These are phyloP conservation scores for Pelagomonas calceolata DNA, from an alignment of 108 stramenopile genomes.

Conservation along the genomic window DNA sequence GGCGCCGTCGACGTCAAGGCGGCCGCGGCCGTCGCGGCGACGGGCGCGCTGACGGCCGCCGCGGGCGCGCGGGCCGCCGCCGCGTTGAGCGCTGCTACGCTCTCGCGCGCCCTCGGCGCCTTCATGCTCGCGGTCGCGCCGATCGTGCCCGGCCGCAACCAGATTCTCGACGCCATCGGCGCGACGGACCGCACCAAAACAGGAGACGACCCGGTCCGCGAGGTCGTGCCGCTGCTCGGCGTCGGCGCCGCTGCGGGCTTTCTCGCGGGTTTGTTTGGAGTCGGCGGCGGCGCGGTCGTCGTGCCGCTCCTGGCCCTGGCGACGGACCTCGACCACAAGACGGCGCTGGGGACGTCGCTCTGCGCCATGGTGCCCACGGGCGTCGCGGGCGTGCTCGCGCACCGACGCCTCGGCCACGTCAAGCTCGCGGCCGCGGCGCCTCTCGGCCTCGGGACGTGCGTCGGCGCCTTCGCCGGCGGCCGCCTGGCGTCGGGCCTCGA, in stretches of 20 bases:
- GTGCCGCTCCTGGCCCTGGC: slow-evolving; percentile 63
- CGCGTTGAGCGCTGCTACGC: slow-evolving; percentile 27
- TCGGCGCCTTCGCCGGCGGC: slow-evolving; percentile 68
- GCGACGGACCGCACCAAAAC: slow-evolving; percentile 7
- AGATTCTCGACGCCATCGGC: slow-evolving; percentile 25
- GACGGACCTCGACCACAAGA: slow-evolving; percentile 67
- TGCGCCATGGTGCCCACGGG: slow-evolving; percentile 72
- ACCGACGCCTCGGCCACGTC: slow-evolving; percentile 59
- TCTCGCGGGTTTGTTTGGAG: slow-evolving; percentile 76
- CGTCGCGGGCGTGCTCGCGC: slow-evolving; percentile 56
- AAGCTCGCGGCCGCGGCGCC: slow-evolving; percentile 46
- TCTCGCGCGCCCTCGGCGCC: slow-evolving; percentile 56
- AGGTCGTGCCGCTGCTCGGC: slow-evolving; percentile 32
- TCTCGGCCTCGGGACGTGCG: slow-evolving; percentile 58
- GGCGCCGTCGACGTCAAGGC: slow-evolving; percentile 55
- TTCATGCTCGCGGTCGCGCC: slow-evolving; percentile 77
- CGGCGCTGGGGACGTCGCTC: slow-evolving; percentile 71
- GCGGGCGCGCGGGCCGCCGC: slow-evolving; percentile 53
- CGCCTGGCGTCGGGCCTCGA: slow-evolving; percentile 43
- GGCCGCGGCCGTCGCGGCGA: slow-evolving; percentile 52
- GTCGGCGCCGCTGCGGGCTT: slow-evolving; percentile 52
- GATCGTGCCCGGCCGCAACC: slow-evolving; percentile 55
- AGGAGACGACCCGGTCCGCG: neutral
- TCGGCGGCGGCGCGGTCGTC: slow-evolving; percentile 78
- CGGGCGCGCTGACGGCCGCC: slow-evolving; percentile 63